These are phyloP conservation scores for Candida oleophila DNA, from an alignment of 805 yeast species.

Conservation along the genomic window DNA sequence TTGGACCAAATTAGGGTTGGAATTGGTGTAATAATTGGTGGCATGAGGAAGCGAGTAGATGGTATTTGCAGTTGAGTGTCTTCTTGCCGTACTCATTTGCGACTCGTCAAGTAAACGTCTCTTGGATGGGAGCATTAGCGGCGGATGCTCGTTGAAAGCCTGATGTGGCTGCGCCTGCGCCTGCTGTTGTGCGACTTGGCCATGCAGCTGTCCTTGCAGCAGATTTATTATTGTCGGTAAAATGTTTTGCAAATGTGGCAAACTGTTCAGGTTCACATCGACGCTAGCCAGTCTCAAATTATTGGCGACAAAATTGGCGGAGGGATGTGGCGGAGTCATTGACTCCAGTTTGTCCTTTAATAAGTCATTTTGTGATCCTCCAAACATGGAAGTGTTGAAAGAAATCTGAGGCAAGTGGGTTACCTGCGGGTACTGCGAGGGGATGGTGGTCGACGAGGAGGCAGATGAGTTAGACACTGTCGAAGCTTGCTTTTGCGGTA, in stretches of 20 bases:
- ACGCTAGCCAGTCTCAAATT: slow-evolving; percentile 24
- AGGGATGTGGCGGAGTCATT: slow-evolving; percentile 5
- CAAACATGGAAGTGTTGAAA: slow-evolving; percentile 43
- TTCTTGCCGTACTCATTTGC: slow-evolving; percentile 12
- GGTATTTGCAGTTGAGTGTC: slow-evolving; percentile 28
- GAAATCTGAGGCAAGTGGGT: slow-evolving; percentile 30
- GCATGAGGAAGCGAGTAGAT: slow-evolving; percentile 8
- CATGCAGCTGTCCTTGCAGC: slow-evolving; percentile 1
- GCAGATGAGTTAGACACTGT: background rate
- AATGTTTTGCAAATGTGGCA: slow-evolving; percentile 4
- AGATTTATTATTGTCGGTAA: slow-evolving; percentile 2
- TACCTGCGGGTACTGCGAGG: slow-evolving; percentile 14
- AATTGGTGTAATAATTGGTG: slow-evolving; percentile 8
- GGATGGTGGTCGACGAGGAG: background rate
- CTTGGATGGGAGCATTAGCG: slow-evolving; percentile 17
- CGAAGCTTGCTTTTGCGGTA: background rate
- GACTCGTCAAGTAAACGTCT: slow-evolving; percentile 28
- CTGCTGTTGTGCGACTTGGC: background rate
- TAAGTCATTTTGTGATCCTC: slow-evolving; percentile 5
- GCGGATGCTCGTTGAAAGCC: background rate
- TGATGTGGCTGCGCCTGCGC: background rate
- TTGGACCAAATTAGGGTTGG: slow-evolving; percentile 21
- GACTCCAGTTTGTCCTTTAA: background rate
- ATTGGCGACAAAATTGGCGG: slow-evolving; percentile 3
- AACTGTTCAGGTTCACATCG: slow-evolving; percentile 11